Base-by-base conservation (phyloP, 805 yeast genomes). In the Ogataea kodamae region DNA sequence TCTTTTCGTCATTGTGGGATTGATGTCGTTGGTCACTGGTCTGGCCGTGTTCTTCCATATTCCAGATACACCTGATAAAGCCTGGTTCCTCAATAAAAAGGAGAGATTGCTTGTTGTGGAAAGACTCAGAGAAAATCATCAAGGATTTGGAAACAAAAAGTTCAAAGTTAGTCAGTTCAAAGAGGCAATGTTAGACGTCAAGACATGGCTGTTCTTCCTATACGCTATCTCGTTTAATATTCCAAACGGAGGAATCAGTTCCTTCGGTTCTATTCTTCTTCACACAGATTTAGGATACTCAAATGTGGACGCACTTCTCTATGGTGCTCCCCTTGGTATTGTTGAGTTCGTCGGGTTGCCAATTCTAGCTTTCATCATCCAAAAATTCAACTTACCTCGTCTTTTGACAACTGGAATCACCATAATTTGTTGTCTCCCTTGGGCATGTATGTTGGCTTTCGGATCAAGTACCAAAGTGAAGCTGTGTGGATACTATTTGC, bases 1-100 rank as follows among this genome's bases (percentile, higher is more conserved):
- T 9, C 54, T 79, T 4, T 82, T 71, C 52, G 58, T 82, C 29
- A 64, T 79, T 18, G 68, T 74, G 27, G 94, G 92, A n/a, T 52
- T 67, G 5, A 65, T 76, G 35, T 78, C 86, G 3, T 52, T 78
- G 3, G 49, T 68, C 6, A 47, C 74, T 9, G 84, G 83, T 6
- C 28, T 70, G 6, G 36, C 67, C 9, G 64, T 76, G 37, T 57
- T 54, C 27, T 44, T 74, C 37, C 74, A 73, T 52, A 51, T 81
- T 33, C 84, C 85, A 9, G 76, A 74, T 44, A 56, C 62, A 19
- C 85, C 86, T 20, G 55, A 54, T 50, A 33, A 39, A 9, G 70
- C 70, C 8, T 61, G 67, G 65, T 65, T 64, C 39, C 50, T 67
- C 41, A 54, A 43, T 24, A 57, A 55, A 4, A 47, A 48, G 15